Percentiles rank a stretch among this genome's conserved stretches.
phyloP scores from a whole-genome alignment of 1,284 basidiomycete species.

The Rugiboletus extremiorientalis region DNA sequence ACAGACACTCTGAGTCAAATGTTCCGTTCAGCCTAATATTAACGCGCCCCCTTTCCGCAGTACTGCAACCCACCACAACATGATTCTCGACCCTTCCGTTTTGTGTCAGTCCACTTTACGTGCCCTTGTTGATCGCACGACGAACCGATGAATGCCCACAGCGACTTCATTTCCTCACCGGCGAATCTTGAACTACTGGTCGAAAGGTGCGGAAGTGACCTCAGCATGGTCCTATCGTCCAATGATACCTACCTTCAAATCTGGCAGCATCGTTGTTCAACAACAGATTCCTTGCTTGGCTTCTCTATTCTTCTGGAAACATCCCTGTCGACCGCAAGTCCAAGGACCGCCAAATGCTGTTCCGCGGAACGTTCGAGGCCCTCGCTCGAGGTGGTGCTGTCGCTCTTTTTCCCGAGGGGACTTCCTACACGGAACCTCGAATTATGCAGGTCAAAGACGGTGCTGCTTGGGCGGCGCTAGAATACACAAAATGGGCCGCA shows the following conservation, averaged over 20 bases:
- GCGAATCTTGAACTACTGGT: constrained; percentile 92
- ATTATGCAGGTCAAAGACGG: constrained; percentile 96
- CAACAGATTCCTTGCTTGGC: constrained; percentile 69
- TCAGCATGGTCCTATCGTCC: constrained; percentile 8
- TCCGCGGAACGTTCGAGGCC: constrained; percentile 87
- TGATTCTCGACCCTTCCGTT: constrained; percentile 86
- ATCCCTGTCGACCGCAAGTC: constrained; percentile 94
- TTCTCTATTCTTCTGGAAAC: constrained; percentile 89
- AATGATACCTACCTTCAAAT: constrained; percentile 18
- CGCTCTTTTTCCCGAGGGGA: constrained; percentile 94
- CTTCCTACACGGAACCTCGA: constrained; percentile 85
- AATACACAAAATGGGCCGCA: constrained; percentile 81
- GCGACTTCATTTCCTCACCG: constrained; percentile 76
- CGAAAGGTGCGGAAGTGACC: constrained; percentile 56
- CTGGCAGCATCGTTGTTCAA: constrained; percentile 68
- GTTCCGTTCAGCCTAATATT: constrained; percentile 8
- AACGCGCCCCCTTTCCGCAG: constrained; percentile 40
- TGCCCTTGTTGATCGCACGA: constrained; percentile 10
- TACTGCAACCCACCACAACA: constrained; percentile 87
- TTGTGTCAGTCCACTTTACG: constrained; percentile 57
- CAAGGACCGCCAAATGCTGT: constrained; percentile 88
- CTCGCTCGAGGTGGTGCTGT: constrained; percentile 78
- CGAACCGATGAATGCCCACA: constrained; percentile 33
- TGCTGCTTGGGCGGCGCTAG: constrained; percentile 92
- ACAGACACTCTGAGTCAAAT: not conserved